Percentiles rank a stretch among this genome's conserved stretches.
Evolutionary conservation across 2,329 filamentous ascomycete genomes (phyloP).

Genomic region (Colletotrichum salicis): DNA sequence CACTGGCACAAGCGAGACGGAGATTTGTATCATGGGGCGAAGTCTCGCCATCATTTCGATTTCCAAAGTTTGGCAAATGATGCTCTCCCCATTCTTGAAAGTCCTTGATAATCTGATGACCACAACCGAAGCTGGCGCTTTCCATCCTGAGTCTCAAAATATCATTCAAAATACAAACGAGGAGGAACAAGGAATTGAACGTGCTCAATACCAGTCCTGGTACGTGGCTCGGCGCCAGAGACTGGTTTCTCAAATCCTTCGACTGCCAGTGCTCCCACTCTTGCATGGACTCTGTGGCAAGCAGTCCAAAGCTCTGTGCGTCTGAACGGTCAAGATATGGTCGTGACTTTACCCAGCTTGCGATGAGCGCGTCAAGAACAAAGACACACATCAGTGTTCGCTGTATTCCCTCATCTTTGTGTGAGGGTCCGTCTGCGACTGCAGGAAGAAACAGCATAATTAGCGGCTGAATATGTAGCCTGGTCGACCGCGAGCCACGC

Average conservation of each 20-base stretch:
- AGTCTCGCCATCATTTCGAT: background rate
- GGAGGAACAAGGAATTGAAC: constrained; percentile 1
- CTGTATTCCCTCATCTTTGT: constrained; percentile 2
- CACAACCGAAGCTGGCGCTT: background rate
- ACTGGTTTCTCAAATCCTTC: background rate
- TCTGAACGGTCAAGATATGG: constrained; percentile 11
- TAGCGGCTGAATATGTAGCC: constrained; percentile 3
- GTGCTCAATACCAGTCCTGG: constrained; percentile 11
- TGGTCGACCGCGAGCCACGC: constrained; percentile 28
- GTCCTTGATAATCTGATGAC: background rate
- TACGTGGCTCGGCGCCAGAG: background rate
- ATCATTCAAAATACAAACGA: background rate
- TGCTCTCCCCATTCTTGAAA: background rate
- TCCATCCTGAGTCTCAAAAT: background rate
- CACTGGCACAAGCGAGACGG: background rate
- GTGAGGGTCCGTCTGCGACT: fast-evolving
- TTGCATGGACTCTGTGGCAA: constrained; percentile 10
- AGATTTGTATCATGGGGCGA: background rate
- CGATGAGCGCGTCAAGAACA: constrained; percentile 23
- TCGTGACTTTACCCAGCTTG: constrained; percentile 6
- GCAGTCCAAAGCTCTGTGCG: background rate
- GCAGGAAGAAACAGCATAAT: background rate
- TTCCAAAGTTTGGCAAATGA: background rate
- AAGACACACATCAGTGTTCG: constrained; percentile 13
- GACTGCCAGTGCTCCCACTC: constrained; percentile 21